Evolutionary conservation across 148 eudicot genomes (phyloP).

Genomic region (Rhododendron griersonianum): DNA sequence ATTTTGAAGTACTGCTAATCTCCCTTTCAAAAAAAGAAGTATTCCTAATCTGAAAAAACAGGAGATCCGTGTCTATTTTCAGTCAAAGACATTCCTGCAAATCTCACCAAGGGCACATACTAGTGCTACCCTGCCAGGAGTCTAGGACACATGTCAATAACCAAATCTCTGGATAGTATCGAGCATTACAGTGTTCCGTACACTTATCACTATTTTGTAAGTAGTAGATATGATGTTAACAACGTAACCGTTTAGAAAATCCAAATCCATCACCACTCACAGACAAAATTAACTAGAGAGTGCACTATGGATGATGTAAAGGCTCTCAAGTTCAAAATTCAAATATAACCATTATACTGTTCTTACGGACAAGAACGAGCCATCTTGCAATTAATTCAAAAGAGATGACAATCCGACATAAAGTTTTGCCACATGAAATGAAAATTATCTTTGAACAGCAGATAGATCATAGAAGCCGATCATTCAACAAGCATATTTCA

Average conservation of each 20-base stretch:
- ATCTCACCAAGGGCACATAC: neutral
- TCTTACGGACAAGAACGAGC: neutral
- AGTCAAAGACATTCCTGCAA: neutral
- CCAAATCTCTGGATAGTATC: neutral
- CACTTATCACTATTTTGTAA: neutral
- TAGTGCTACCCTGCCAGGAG: neutral
- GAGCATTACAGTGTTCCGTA: neutral
- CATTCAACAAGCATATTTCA: neutral
- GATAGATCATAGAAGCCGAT: neutral
- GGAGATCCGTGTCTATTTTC: neutral
- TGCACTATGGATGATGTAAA: neutral
- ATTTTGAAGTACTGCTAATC: neutral
- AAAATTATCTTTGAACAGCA: neutral
- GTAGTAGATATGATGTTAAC: neutral
- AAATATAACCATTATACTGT: neutral
- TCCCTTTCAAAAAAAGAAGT: no score
- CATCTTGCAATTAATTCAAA: neutral
- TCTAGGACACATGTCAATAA: neutral
- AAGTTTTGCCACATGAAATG: neutral
- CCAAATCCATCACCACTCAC: neutral
- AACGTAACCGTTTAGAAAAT: neutral
- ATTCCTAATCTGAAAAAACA: neutral
- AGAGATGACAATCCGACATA: neutral
- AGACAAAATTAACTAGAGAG: neutral
- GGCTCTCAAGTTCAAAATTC: neutral